These are phyloP conservation scores for Trametes cingulata DNA, from an alignment of 768 basidiomycete species.

Conservation along the genomic window DNA sequence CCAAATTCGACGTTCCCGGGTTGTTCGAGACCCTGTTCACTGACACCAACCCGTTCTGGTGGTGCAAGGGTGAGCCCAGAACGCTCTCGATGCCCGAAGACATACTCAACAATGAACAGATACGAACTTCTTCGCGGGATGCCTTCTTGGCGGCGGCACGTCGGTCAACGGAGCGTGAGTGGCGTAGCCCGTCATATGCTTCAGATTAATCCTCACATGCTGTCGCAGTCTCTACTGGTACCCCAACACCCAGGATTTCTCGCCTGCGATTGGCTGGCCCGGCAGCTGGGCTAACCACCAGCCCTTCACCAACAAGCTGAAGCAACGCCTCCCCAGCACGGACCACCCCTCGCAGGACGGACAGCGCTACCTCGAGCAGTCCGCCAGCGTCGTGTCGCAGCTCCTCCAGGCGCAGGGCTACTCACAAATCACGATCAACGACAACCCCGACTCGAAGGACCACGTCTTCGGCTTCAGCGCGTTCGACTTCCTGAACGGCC, in stretches of 20 bases:
- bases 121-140: slow-evolving; percentile 62
- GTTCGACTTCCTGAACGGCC: slow-evolving; percentile 38
- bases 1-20: slow-evolving; percentile 67
- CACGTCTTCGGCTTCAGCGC: slow-evolving; percentile 58
- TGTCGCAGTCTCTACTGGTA: slow-evolving; percentile 50
- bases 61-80: slow-evolving; percentile 53
- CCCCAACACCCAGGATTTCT: slow-evolving; percentile 54
- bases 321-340: slow-evolving; percentile 53
- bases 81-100: no score
- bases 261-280: slow-evolving; percentile 53
- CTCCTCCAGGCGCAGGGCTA: slow-evolving; percentile 54
- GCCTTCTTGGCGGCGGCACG: slow-evolving; percentile 62
- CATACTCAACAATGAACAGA: slow-evolving; percentile 53
- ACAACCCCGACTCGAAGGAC: slow-evolving; percentile 56
- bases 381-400: slow-evolving; percentile 43
- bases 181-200: not conserved
- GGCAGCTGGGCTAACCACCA: slow-evolving; percentile 52
- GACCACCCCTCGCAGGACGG: slow-evolving; percentile 63
- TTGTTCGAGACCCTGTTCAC: slow-evolving; percentile 67
- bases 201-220: not conserved
- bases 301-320: slow-evolving; percentile 51
- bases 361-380: slow-evolving; percentile 55
- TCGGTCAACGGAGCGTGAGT: slow-evolving; percentile 64
- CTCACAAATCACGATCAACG: slow-evolving; percentile 54
- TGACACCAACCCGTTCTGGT: slow-evolving; percentile 57